These are phyloP conservation scores for Limtongia smithiae DNA, from an alignment of 805 yeast genomes.

Conservation along the genomic window DNA sequence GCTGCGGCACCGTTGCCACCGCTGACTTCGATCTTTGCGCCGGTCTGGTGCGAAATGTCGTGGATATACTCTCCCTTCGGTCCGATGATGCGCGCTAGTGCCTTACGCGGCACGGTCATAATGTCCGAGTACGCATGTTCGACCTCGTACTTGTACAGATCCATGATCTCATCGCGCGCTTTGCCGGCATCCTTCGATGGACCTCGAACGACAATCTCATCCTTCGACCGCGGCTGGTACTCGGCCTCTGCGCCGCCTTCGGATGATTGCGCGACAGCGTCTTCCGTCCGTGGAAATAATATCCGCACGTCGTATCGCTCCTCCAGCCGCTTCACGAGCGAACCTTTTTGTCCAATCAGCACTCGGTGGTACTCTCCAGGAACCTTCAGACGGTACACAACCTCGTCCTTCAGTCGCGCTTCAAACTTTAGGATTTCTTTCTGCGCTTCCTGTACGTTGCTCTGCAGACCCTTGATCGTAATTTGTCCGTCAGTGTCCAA, in stretches of 20 bases:
- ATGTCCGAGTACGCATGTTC: conserved; percentile 71
- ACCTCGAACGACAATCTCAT: conserved; percentile 74
- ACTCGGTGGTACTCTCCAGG: conserved; percentile 77
- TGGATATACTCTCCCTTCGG: conserved; percentile 79
- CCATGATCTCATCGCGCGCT: conserved; percentile 80
- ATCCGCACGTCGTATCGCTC: conserved; percentile 82
- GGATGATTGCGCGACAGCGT: conserved; percentile 5
- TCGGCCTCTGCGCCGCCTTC: conserved; percentile 16
- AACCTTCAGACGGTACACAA: conserved; percentile 57
- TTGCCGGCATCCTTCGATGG: conserved; percentile 85
- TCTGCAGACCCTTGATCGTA: conserved; percentile 69
- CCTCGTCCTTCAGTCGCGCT: conserved; percentile 80
- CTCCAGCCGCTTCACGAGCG: conserved; percentile 76
- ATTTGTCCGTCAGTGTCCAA: conserved; percentile 59
- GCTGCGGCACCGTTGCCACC: too few relatives aligned
- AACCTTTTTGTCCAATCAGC: conserved; percentile 79
- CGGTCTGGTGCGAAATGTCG: conserved; percentile 68
- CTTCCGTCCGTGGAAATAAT: conserved; percentile 57
- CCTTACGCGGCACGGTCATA: conserved; percentile 64
- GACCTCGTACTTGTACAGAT: conserved; percentile 77
- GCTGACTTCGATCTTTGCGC: conserved; percentile 42
- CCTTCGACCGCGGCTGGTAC: conserved; percentile 35
- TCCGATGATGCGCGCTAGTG: conserved; percentile 86
- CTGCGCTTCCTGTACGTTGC: conserved; percentile 71
- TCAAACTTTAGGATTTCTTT: conserved; percentile 54